A percentile compares a stretch with the other conserved stretches of the same genome.
phyloP scores from a whole-genome alignment of 345 rosid genomes.

The Salix exigua region DNA sequence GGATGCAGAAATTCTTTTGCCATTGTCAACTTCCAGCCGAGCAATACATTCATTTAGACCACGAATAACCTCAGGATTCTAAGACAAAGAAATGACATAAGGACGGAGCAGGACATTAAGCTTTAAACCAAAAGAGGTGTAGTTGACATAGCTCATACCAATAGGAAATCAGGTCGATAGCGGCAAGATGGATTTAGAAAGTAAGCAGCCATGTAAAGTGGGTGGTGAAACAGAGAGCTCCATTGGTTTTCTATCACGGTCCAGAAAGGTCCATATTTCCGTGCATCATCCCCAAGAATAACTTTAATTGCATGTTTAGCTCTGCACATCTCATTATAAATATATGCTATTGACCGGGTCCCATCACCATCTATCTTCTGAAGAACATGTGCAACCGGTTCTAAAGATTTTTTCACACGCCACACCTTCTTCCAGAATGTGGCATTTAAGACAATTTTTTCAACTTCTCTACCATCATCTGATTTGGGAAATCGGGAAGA shows the following conservation, averaged over 20 bases:
- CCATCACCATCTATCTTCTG: constrained; percentile 31
- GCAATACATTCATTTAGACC: constrained; percentile 88
- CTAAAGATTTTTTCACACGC: constrained; percentile 31
- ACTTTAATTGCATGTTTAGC: constrained; percentile 41
- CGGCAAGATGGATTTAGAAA: constrained; percentile 85
- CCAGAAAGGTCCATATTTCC: constrained; percentile 76
- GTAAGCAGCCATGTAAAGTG: constrained; percentile 84
- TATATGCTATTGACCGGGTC: constrained; percentile 32
- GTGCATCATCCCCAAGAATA: constrained; percentile 36
- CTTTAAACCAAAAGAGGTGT: background rate
- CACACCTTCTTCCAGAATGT: constrained; percentile 45
- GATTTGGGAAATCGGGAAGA: constrained; percentile 32
- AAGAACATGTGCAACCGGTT: constrained; percentile 36
- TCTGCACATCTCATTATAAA: constrained; percentile 37
- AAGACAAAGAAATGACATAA: constrained; percentile 11
- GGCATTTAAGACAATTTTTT: constrained; percentile 29
- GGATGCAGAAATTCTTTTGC: constrained; percentile 70
- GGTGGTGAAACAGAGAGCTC: constrained; percentile 74
- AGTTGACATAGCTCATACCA: constrained; percentile 42
- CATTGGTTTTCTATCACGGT: constrained; percentile 68
- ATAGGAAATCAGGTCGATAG: constrained; percentile 63
- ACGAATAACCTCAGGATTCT: constrained; percentile 77
- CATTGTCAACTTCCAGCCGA: constrained; percentile 71
- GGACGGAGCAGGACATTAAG: background rate
- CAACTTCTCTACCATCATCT: constrained; percentile 46